Evolutionary conservation across 768 basidiomycete species (phyloP), one percentile per base, ranked within the genome.

Genomic region (Phylloporus rhodoxanthus): DNA sequence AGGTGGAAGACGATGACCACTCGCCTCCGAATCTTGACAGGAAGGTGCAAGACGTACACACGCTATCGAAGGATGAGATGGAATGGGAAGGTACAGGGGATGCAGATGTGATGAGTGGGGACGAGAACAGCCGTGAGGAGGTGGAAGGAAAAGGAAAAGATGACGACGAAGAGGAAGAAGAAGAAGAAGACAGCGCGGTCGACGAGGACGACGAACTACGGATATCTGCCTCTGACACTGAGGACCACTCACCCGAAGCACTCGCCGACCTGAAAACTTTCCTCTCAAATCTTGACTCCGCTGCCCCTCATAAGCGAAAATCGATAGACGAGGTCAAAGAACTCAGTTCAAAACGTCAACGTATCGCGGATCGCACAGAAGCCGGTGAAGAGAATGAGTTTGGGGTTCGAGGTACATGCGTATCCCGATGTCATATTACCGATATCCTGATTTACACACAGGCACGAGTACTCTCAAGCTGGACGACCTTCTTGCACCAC

Each of bases 361-460:
- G 79, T 1, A 61, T 91, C 45, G 70, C 77, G 48, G 91, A 92
- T 59, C 78, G 78, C 44, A 91, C 84, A 2, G 85, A 89, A 59
- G 80, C 83, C 25, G 91, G 88, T 6, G 77, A 76, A 26, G 92
- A 93, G 63, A 83, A 82, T 58, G 91, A 92, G 60, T 94, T 92
- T 61, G 80, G 78, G 10, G 78, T 79, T 37, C 72, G 73, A 58
- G 78, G 82, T 82, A 60, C 14, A 15, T 14, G 15, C 7, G 14
- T 43, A 11, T 29, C 11, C 20, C 11, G 19, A 19, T 33, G 4
- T 5, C 2, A 11, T 25, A 29, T 4, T 0, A 45, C 59, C 58
- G n/a, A 30, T n/a, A 8, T 40, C 33, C 40, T 49, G 42, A 50
- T 30, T n/a, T 23, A 6, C 38, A 6, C 19, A 39, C 14, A 52